Percentiles rank a stretch among this genome's conserved stretches.
phyloP scores from a whole-genome alignment of 345 rosid species.

The Populus ilicifolia region DNA sequence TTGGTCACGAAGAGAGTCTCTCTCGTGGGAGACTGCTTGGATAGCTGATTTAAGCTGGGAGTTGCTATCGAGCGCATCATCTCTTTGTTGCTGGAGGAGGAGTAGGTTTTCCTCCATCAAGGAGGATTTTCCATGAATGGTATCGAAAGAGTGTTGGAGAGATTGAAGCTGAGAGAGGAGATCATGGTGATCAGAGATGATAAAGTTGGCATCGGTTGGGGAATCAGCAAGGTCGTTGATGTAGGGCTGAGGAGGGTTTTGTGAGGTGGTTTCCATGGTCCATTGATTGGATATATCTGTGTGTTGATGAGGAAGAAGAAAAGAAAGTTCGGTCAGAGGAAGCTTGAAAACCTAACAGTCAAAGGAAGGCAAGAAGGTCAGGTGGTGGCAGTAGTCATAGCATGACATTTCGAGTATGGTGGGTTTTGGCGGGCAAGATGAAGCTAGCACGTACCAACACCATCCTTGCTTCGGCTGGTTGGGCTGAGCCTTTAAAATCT shows the following conservation, averaged over 20 bases:
- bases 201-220: neutral
- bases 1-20: conserved; percentile 36
- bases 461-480: too few relatives aligned
- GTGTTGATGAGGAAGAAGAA: neutral
- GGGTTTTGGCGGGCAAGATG: conserved; percentile 12
- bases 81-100: conserved; percentile 35
- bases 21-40: conserved; percentile 34
- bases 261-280: conserved; percentile 43
- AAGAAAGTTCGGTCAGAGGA: neutral
- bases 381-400: neutral
- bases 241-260: conserved; percentile 15
- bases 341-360: conserved; percentile 37
- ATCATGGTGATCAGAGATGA: conserved; percentile 20
- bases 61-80: conserved; percentile 29
- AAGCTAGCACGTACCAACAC: too few relatives aligned
- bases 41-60: conserved; percentile 22
- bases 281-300: neutral
- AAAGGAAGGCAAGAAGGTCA: conserved; percentile 19
- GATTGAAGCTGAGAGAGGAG: conserved; percentile 35
- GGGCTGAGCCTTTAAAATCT: too few relatives aligned
- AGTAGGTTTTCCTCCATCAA: conserved; percentile 33
- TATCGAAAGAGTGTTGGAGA: conserved; percentile 29
- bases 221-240: conserved; percentile 20
- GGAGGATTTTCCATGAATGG: conserved; percentile 28
- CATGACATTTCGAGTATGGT: neutral